Conservation (phyloP, 495 filamentous ascomycete species). For the Neurospora sp. region DNA sequence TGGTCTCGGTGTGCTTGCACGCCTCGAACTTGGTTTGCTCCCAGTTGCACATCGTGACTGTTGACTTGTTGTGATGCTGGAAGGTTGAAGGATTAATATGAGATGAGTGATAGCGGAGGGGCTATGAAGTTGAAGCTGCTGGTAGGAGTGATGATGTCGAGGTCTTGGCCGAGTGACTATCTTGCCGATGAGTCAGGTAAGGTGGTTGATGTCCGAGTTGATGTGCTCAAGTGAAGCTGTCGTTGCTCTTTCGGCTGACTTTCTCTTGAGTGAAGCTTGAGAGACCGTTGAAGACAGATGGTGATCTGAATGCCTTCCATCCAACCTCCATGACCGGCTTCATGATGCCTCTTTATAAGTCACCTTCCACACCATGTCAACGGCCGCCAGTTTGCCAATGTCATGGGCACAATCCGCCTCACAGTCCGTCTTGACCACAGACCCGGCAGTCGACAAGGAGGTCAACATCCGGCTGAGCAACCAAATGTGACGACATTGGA, state of each 20-base stretch:
- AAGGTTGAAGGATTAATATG: neutral
- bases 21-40: slow-evolving; percentile 8
- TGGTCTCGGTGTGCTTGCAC: slow-evolving; percentile 7
- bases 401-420: neutral
- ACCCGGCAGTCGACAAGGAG: neutral
- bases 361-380: neutral
- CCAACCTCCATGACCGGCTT: neutral
- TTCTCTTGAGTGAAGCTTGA: neutral
- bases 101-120: neutral
- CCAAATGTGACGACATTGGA: neutral
- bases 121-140: neutral
- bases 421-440: neutral
- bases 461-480: neutral
- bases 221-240: neutral
- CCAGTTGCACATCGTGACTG: slow-evolving; percentile 11
- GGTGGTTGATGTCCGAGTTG: neutral
- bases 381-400: neutral
- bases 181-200: neutral
- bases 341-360: neutral
- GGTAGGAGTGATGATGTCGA: neutral
- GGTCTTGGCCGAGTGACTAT: neutral
- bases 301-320: neutral
- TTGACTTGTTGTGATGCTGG: neutral
- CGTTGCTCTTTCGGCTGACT: neutral
- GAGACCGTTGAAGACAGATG: neutral